phyloP scores from a whole-genome alignment of 2,329 filamentous ascomycete species.

The Septoria linicola region DNA sequence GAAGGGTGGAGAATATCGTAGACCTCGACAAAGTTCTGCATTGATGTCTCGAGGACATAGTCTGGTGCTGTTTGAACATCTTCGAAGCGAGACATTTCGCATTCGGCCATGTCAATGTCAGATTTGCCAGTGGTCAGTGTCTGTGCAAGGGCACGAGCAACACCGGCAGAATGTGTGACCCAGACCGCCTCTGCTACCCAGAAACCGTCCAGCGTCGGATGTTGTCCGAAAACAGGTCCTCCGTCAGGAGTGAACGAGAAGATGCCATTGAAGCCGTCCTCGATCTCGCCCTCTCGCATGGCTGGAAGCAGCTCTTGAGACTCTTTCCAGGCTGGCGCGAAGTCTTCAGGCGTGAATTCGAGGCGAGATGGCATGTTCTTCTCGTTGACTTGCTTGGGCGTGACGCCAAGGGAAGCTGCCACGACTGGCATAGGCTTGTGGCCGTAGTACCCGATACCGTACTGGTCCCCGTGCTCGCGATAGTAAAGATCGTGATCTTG shows the following conservation, averaged over 20 bases:
- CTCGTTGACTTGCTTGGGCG: conserved; percentile 55
- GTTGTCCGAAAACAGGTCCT: conserved; percentile 58
- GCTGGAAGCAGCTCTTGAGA: conserved; percentile 56
- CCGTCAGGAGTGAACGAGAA: conserved; percentile 67
- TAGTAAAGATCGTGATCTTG: conserved; percentile 66
- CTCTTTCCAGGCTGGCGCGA: conserved; percentile 60
- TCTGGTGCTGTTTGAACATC: conserved; percentile 57
- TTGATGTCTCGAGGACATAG: conserved; percentile 60
- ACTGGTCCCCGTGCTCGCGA: conserved; percentile 62
- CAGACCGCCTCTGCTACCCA: conserved; percentile 65
- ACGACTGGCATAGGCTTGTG: conserved; percentile 62
- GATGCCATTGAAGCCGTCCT: conserved; percentile 64
- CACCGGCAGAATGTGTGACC: conserved; percentile 65
- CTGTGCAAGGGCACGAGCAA: conserved; percentile 61
- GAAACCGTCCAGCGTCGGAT: conserved; percentile 60
- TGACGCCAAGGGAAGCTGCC: conserved; percentile 55
- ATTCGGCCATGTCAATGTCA: conserved; percentile 57
- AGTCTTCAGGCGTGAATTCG: conserved; percentile 60
- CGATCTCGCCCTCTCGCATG: conserved; percentile 53
- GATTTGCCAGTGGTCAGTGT: conserved; percentile 58
- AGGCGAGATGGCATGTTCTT: conserved; percentile 64
- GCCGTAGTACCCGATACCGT: conserved; percentile 64
- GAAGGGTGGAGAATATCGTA: conserved; percentile 65
- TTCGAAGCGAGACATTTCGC: conserved; percentile 61
- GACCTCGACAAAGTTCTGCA: conserved; percentile 63